phyloP scores from a whole-genome alignment of 2,329 filamentous ascomycete species.

The Pseudomassariella vexata region DNA sequence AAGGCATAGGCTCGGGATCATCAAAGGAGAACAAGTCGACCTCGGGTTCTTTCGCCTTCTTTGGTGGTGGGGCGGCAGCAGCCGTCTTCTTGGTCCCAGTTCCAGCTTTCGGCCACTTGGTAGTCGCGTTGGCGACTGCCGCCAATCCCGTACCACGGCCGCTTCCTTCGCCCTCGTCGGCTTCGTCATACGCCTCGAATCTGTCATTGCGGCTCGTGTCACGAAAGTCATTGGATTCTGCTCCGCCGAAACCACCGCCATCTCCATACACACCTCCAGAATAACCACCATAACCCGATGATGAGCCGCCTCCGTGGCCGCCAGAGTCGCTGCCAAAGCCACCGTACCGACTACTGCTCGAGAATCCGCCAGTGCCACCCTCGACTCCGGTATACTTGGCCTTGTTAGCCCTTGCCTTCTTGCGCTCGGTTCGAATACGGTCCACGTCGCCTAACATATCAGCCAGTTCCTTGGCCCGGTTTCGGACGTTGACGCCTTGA shows the following conservation, averaged over 20 bases:
- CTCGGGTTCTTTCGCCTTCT: constrained; percentile 76
- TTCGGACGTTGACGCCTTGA: constrained; percentile 95
- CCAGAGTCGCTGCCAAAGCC: constrained; percentile 88
- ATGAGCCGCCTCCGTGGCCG: constrained; percentile 57
- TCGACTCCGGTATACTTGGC: constrained; percentile 96
- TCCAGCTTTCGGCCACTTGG: constrained; percentile 43
- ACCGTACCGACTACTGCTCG: constrained; percentile 61
- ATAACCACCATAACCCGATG: constrained; percentile 49
- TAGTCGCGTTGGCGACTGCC: too few relatives aligned
- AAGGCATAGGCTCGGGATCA: constrained; percentile 55
- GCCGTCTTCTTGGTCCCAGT: constrained; percentile 49
- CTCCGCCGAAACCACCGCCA: constrained; percentile 85
- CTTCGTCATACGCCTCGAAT: constrained; percentile 97
- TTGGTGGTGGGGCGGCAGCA: constrained; percentile 54
- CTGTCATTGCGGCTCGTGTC: constrained; percentile 61
- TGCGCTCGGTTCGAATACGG: constrained; percentile 71
- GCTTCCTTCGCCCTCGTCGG: constrained; percentile 74
- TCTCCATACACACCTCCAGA: constrained; percentile 85
- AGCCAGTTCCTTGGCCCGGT: constrained; percentile 89
- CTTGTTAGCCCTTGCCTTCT: constrained; percentile 85
- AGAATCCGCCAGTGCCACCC: constrained; percentile 62
- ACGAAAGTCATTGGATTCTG: constrained; percentile 60
- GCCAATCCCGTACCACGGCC: too few relatives aligned
- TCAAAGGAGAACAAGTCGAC: constrained; percentile 92
- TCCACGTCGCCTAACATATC: constrained; percentile 94